Evolutionary conservation across 331 rosid genomes (phyloP).

Genomic region (Stylosanthes scabra): DNA sequence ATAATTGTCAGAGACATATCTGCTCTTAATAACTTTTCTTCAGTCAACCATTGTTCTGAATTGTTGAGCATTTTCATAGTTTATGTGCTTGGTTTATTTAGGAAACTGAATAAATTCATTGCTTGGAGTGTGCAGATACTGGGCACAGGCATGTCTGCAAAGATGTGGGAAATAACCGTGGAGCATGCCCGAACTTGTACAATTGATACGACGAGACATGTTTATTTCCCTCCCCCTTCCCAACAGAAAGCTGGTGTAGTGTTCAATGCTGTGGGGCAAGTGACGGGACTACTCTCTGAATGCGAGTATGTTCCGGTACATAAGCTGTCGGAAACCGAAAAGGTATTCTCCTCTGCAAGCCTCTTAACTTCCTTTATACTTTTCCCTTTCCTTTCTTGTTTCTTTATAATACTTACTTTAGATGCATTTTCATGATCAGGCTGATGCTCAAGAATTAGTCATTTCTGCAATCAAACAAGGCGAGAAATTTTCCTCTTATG

Average conservation of each 20-base stretch:
- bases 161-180: conserved; percentile 97
- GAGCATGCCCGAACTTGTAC: conserved; percentile 94
- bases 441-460: conserved; percentile 73
- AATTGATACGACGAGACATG: conserved; percentile 54
- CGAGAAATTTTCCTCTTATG: conserved; percentile 54
- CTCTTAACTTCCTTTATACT: conserved; percentile 10
- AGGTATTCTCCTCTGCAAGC: conserved; percentile 62
- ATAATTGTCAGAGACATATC: conserved; percentile 2
- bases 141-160: conserved; percentile 96
- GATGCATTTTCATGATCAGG: conserved; percentile 52
- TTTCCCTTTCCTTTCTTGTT: conserved; percentile 34
- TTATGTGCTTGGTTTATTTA: conserved; percentile 25
- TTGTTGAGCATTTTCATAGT: conserved; percentile 10
- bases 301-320: conserved; percentile 67
- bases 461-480: conserved; percentile 64
- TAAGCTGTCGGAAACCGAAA: conserved; percentile 82
- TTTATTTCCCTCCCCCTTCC: conserved; percentile 58
- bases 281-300: conserved; percentile 74
- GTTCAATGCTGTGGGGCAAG: conserved; percentile 85
- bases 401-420: conserved; percentile 15
- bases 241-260: conserved; percentile 71
- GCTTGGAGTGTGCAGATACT: conserved; percentile 68
- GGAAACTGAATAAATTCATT: conserved; percentile 32
- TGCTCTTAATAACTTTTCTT: not conserved
- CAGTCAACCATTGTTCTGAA: conserved; percentile 18